These are phyloP conservation scores for Trifolium dubium DNA, from an alignment of 306 rosid genomes.

Conservation along the genomic window DNA sequence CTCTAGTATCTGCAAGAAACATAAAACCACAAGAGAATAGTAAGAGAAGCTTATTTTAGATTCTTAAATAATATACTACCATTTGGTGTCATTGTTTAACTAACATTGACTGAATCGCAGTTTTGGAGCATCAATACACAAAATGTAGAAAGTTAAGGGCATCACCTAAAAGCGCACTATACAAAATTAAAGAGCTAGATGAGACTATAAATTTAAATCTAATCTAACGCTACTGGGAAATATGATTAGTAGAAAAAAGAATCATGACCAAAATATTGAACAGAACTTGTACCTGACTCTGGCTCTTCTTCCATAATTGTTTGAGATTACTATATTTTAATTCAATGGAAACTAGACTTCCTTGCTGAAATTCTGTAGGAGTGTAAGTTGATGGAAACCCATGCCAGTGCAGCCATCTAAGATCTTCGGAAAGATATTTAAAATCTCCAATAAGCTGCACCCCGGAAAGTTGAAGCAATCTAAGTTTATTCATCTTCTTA, in stretches of 20 bases:
- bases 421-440: neutral
- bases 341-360: conserved; percentile 21
- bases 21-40: neutral
- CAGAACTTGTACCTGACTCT: conserved; percentile 17
- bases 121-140: too few species aligned
- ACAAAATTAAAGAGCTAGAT: too few species aligned
- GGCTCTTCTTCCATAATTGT: conserved; percentile 18
- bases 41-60: neutral
- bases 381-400: conserved; percentile 4
- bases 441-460: conserved; percentile 25
- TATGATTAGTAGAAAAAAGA: neutral
- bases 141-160: too few species aligned
- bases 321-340: conserved; percentile 28
- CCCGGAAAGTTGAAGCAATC: conserved; percentile 23
- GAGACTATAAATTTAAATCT: too few species aligned
- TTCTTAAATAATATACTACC: too few species aligned
- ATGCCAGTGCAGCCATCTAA: conserved; percentile 19
- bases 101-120: too few species aligned
- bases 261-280: neutral
- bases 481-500: conserved; percentile 18
- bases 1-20: conserved; percentile 3
- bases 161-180: too few species aligned
- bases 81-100: too few species aligned
- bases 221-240: neutral
- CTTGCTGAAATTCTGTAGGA: neutral